phyloP scores from a whole-genome alignment of 257 asterid genomes.

The Solanum gandarillasii region DNA sequence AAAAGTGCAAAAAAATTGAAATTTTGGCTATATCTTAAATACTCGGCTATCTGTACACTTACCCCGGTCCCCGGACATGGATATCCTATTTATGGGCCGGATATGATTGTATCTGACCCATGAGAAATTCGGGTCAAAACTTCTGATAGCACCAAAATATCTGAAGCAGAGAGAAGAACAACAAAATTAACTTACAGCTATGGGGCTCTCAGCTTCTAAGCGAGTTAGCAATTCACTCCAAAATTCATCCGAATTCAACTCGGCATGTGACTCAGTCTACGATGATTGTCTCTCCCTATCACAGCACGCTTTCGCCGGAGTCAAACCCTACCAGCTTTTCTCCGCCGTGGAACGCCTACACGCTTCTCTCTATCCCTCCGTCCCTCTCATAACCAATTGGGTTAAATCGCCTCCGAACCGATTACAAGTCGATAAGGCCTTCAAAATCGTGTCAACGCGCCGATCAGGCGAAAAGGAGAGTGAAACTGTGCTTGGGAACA shows the following conservation, averaged over 20 bases:
- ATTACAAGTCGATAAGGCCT: conserved; percentile 49
- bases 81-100: not conserved
- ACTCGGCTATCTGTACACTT: not conserved
- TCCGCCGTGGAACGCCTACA: conserved; percentile 60
- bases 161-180: not conserved
- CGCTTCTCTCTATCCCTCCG: conserved; percentile 24
- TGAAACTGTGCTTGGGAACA: conserved; percentile 22
- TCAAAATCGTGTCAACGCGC: conserved; percentile 14
- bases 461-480: conserved; percentile 19
- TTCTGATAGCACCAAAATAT: not conserved
- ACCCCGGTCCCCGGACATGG: not conserved
- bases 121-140: not conserved
- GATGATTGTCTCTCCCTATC: conserved; percentile 39
- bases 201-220: conserved; percentile 74
- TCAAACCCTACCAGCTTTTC: conserved; percentile 66
- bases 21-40: not conserved
- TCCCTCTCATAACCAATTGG: conserved; percentile 57
- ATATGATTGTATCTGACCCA: not conserved
- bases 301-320: conserved; percentile 75
- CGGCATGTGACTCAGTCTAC: conserved; percentile 56
- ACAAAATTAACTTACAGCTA: not conserved
- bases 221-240: conserved; percentile 36
- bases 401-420: conserved; percentile 49
- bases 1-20: not conserved
- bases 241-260: conserved; percentile 44